These are phyloP conservation scores for Quercus ilex DNA, from an alignment of 306 rosid genomes.

Conservation along the genomic window DNA sequence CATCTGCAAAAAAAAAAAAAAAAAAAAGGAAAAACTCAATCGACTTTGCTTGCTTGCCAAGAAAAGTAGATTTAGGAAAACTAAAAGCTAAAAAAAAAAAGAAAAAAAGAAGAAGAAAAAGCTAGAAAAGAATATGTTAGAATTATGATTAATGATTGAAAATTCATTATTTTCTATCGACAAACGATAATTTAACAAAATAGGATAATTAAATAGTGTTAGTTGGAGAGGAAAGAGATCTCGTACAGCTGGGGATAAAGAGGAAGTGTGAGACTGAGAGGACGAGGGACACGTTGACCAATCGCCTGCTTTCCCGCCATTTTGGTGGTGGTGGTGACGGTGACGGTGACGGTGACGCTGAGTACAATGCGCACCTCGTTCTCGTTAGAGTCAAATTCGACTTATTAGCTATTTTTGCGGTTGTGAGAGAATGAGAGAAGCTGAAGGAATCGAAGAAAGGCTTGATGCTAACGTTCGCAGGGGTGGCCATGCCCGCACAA, in stretches of 20 bases:
- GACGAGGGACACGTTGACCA: conserved; percentile 56
- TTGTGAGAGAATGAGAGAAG: not conserved
- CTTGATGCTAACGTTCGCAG: conserved; percentile 43
- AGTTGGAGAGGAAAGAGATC: not conserved
- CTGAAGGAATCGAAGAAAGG: conserved; percentile 9
- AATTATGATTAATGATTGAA: too few relatives aligned
- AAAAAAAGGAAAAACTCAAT: not conserved
- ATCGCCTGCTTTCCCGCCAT: conserved; percentile 67
- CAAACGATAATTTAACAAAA: too few relatives aligned
- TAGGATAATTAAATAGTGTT: too few relatives aligned
- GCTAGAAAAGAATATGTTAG: not conserved
- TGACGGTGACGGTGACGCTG: too few relatives aligned
- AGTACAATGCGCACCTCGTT: conserved; percentile 42
- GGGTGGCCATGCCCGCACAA: conserved; percentile 40
- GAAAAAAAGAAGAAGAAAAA: not conserved
- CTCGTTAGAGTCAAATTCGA: too few relatives aligned
- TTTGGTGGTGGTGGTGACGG: conserved; percentile 21
- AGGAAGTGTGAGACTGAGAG: conserved; percentile 42
- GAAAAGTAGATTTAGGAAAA: too few relatives aligned
- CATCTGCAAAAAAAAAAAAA: conserved; percentile 36
- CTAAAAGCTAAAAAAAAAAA: too few relatives aligned
- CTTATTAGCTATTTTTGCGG: too few relatives aligned
- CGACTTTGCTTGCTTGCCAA: not conserved
- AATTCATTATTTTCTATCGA: not conserved
- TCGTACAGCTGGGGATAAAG: conserved; percentile 51